Base-by-base conservation (phyloP, 163 green algal species). In the Prototheca wickerhamii region DNA sequence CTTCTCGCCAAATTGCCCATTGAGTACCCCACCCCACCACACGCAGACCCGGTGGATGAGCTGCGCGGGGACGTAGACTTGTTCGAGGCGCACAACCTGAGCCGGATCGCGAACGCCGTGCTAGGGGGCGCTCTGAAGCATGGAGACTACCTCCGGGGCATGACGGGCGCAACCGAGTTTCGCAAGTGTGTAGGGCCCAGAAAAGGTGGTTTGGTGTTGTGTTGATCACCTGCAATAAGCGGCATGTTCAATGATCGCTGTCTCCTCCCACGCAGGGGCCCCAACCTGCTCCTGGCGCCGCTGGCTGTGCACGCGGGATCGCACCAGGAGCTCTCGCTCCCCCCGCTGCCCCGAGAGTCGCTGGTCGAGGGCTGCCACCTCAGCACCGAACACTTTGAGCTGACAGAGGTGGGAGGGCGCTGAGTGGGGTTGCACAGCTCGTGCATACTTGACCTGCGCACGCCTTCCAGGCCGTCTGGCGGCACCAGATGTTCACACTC, bases 11-110 rank as follows among this genome's bases (percentile, higher is more conserved):
- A n/a, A 17, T 50, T 50, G 12, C 12, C 40, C 12, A 49, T 49
- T 10, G 40, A 49, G 12, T 15, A 49, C 40, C 1, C 46, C 12
- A 25, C 46, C 18, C 26, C 46, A 28, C 46, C 46, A 54, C 12
- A 12, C 29, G 23, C 58, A 64, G 58, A 56, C n/a, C 35, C 15
- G 17, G 8, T n/a, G 35, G 58, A 64, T 23, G 58, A 64, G 28
- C 40, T 64, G 23, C 37, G 35, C 15, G 58, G 58, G 10, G 58
- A 64, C 31, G 17, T 50, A 10, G 58, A 64, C 58, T 33, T 64
- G 25, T 54, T 64, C n/a, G 58, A 64, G 42, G 58, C 58, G 7
- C 58, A 64, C 58, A 64, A 64, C 58, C 35, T 64, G 25, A 55
- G 33, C 26, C 37, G 42, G 35, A 64, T 64, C 37, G 58, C 58